Percentiles rank a stretch among this genome's conserved stretches.
Evolutionary conservation across 1,284 basidiomycete species (phyloP).

Genomic region (Pseudozyma sp.): DNA sequence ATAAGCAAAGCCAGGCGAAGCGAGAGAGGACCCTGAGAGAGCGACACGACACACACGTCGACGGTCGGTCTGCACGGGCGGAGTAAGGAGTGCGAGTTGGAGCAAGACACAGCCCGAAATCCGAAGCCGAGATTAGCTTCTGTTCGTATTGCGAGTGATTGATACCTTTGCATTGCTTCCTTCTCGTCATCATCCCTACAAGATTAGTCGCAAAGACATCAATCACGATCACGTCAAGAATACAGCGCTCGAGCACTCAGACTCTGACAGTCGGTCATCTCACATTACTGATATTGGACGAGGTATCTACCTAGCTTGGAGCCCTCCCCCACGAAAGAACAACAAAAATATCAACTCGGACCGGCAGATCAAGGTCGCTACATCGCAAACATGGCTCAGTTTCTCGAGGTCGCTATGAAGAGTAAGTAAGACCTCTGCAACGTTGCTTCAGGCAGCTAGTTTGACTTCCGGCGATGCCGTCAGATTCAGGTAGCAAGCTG

Average conservation of each 20-base stretch:
- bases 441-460: too few species aligned
- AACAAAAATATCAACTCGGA: background rate
- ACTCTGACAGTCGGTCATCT: too few species aligned
- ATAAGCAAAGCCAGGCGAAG: too few species aligned
- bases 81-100: too few species aligned
- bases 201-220: background rate
- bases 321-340: background rate
- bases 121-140: too few species aligned
- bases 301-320: background rate
- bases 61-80: too few species aligned
- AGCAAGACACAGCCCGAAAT: too few species aligned
- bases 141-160: background rate
- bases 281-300: too few species aligned
- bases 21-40: too few species aligned
- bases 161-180: background rate
- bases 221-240: too few species aligned
- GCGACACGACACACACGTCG: too few species aligned
- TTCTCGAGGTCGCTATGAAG: constrained; percentile 55
- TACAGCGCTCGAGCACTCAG: background rate
- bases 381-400: constrained; percentile 49
- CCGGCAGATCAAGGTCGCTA: background rate
- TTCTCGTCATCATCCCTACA: background rate
- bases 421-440: constrained; percentile 21
- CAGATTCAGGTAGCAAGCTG: background rate
- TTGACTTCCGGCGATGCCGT: background rate